phyloP scores from a whole-genome alignment of 2,329 filamentous ascomycete genomes.

The Cercospora brassicicola region DNA sequence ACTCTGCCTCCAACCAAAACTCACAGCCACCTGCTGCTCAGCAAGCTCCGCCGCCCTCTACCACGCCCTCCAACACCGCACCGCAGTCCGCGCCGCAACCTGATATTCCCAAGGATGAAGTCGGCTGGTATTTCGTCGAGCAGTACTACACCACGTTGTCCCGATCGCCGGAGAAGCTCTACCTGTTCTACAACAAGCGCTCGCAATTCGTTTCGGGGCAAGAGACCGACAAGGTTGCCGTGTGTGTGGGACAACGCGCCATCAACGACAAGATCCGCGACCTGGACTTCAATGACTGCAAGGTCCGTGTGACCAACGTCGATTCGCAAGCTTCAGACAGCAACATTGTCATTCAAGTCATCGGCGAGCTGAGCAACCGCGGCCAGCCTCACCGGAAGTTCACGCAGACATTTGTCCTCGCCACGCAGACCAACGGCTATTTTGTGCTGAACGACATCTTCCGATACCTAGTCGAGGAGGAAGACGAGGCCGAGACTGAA shows the following conservation, averaged over 20 bases:
- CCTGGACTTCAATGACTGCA: conserved; percentile 94
- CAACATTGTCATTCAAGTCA: conserved; percentile 96
- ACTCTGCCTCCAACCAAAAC: conserved; percentile 37
- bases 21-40: conserved; percentile 29
- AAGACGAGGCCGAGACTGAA: conserved; percentile 61
- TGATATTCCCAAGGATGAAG: conserved; percentile 77
- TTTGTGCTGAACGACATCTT: conserved; percentile 99
- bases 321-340: conserved; percentile 90
- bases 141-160: conserved; percentile 98
- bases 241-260: conserved; percentile 81
- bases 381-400: conserved; percentile 90
- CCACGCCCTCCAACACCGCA: conserved; percentile 28
- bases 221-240: conserved; percentile 83
- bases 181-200: conserved; percentile 93
- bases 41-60: conserved; percentile 26
- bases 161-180: conserved; percentile 90
- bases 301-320: conserved; percentile 96
- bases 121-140: conserved; percentile 99
- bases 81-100: conserved; percentile 25
- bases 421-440: conserved; percentile 93
- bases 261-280: conserved; percentile 94
- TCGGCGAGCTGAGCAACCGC: conserved; percentile 97
- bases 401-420: conserved; percentile 95
- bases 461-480: conserved; percentile 83
- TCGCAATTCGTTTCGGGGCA: conserved; percentile 92